A percentile compares a stretch with the other conserved stretches of the same genome.
Conservation (phyloP, 2,329 filamentous ascomycete species). For the Plenodomus lindquistii region DNA sequence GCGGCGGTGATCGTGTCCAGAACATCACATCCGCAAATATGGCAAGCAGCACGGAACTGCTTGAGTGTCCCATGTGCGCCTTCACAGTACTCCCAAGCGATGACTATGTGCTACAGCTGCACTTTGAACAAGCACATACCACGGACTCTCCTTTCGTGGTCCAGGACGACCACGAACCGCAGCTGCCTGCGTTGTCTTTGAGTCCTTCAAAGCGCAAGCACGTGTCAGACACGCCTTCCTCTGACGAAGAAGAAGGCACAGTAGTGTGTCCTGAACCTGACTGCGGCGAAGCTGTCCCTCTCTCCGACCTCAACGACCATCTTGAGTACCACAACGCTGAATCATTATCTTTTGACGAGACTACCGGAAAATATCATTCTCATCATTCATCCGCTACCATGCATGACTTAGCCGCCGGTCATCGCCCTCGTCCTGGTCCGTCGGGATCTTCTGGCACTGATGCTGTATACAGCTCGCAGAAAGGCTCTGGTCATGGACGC, state of each 20-base stretch:
- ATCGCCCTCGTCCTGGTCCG: constrained; percentile 9
- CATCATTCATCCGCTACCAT: constrained; percentile 37
- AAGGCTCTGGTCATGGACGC: constrained; percentile 13
- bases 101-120: constrained; percentile 43
- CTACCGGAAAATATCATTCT: constrained; percentile 39
- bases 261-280: constrained; percentile 48
- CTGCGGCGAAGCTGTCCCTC: constrained; percentile 49
- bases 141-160: constrained; percentile 44
- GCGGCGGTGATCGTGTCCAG: constrained; percentile 1
- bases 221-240: constrained; percentile 30
- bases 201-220: constrained; percentile 23
- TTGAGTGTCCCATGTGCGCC: constrained; percentile 43
- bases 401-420: constrained; percentile 23
- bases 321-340: constrained; percentile 50
- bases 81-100: constrained; percentile 33
- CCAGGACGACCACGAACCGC: constrained; percentile 34
- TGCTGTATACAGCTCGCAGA: not conserved
- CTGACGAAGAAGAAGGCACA: constrained; percentile 31
- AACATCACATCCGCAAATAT: constrained; percentile 11
- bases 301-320: constrained; percentile 52
- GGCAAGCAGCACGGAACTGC: constrained; percentile 21
- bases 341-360: constrained; percentile 44
- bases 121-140: constrained; percentile 47
- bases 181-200: constrained; percentile 25
- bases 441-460: not conserved